phyloP scores from a whole-genome alignment of 768 basidiomycete species.

The Termitomyces sp. region DNA sequence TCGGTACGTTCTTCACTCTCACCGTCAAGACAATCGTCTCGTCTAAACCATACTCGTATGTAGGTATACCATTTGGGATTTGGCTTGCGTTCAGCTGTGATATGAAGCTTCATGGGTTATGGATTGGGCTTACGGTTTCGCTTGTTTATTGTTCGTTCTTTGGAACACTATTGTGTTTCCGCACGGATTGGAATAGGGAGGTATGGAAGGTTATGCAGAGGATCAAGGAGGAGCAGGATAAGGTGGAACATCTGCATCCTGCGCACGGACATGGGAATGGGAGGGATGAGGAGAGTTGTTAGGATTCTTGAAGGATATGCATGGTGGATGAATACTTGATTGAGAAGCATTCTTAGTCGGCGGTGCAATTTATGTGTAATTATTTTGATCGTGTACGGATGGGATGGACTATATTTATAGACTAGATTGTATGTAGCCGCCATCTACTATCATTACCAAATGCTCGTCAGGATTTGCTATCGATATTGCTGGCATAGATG shows the following conservation, averaged over 20 bases:
- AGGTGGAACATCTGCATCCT: conserved; percentile 1
- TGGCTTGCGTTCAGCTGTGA: conserved; percentile 65
- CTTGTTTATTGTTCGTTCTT: conserved; percentile 54
- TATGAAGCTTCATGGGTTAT: conserved; percentile 70
- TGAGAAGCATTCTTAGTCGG: not conserved
- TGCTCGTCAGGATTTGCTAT: too few species aligned
- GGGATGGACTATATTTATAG: not conserved
- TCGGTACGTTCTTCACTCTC: conserved; percentile 39
- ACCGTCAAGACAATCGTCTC: not conserved
- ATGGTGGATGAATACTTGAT: too few species aligned
- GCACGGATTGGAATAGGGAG: conserved; percentile 69
- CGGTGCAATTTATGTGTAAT: not conserved
- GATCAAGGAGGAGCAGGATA: conserved; percentile 45
- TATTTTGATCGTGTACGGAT: not conserved
- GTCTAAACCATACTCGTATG: conserved; percentile 3
- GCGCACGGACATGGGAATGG: not conserved
- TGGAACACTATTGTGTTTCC: conserved; percentile 52
- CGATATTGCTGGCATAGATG: too few species aligned
- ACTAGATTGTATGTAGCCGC: too few species aligned
- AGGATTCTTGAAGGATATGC: not conserved
- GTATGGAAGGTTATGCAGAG: conserved; percentile 58
- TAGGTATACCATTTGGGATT: conserved; percentile 81
- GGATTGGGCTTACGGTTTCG: conserved; percentile 77
- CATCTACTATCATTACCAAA: too few species aligned
- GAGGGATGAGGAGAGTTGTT: conserved; percentile 1